These are phyloP conservation scores for Rhizoclosmatium globosum DNA, from an alignment of 192 early-diverging fungal species.

Conservation along the genomic window DNA sequence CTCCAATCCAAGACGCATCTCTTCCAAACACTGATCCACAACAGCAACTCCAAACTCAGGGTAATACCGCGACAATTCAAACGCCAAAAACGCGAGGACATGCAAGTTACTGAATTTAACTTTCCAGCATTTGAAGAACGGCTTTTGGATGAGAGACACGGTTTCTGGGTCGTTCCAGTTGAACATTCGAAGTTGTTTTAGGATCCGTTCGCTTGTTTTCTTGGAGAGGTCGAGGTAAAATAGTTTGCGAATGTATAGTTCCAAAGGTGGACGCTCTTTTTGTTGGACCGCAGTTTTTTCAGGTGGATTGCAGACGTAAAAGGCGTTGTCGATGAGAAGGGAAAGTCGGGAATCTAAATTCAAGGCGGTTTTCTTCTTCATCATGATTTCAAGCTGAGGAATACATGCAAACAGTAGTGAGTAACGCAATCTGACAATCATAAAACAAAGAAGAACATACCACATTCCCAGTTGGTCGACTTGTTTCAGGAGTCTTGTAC, in stretches of 20 bases:
- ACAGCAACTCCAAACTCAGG: conserved; percentile 89
- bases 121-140: conserved; percentile 94
- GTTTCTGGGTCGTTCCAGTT: conserved; percentile 79
- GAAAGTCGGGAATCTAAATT: conserved; percentile 85
- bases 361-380: conserved; percentile 85
- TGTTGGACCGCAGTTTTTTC: conserved; percentile 63
- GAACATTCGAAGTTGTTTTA: conserved; percentile 78
- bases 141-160: conserved; percentile 67
- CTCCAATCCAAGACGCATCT: conserved; percentile 89
- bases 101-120: conserved; percentile 89
- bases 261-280: conserved; percentile 83
- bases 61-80: conserved; percentile 80
- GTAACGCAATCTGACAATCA: conserved; percentile 3
- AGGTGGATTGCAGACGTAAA: conserved; percentile 86
- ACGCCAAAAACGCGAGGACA: conserved; percentile 81
- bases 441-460: conserved; percentile 45
- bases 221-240: conserved; percentile 85
- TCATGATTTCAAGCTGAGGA: conserved; percentile 82
- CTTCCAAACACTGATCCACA: conserved; percentile 86
- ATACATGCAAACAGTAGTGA: background rate
- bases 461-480: conserved; percentile 71
- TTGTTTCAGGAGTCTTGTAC: conserved; percentile 78
- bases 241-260: conserved; percentile 89
- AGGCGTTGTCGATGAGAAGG: conserved; percentile 95
- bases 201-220: conserved; percentile 72